Evolutionary conservation across 2,329 filamentous ascomycete species (phyloP), one percentile per base, ranked within the genome.

Genomic region (Arthrobotrys sinensis): DNA sequence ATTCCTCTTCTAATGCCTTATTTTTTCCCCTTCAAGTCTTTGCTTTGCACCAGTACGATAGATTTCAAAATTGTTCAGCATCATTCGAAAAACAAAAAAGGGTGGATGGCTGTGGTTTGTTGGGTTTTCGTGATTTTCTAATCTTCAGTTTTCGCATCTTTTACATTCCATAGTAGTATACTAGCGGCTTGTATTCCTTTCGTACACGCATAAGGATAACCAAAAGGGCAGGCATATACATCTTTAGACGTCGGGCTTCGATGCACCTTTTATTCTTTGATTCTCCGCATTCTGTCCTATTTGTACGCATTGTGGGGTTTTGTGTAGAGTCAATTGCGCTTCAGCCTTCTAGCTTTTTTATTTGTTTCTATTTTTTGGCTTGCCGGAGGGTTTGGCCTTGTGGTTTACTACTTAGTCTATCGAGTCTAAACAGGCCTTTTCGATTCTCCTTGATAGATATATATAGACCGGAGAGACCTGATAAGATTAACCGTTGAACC

Each of bases 31-130:
- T 16, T 16, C 60, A 45, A 40, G 14, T 16, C 24, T 43, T 34
- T 52, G 28, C 53, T 28, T n/a, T 50, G 6, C 19, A 60, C 43
- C 11, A 4, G 38, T 28, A 57, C 52, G 36, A 50, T 66, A 66
- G 63, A 66, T 16, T 52, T 66, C 45, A 21, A 50, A 50, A 52
- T 43, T 38, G 2, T 52, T 53, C 8, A 34, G 48, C 7, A 40
- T 38, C 12, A 65, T 48, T 36, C 43, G 36, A 66, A 53, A 34
- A n/a, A n/a, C n/a, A n/a, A n/a, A 53, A 34, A 32, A 11, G 45
- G 45, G 45, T 24, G 46, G 63, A 50, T 14, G 34, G n/a, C 24
- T 66, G 32, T 14, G 4, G 40, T 10, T 68, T 55, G 11, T 12
- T 57, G 65, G 10, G 4, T 7, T 2, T 53, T 53, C 8, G 21